Conservation (phyloP, 2,329 filamentous ascomycete genomes). For the Cordyceps cicadae region DNA sequence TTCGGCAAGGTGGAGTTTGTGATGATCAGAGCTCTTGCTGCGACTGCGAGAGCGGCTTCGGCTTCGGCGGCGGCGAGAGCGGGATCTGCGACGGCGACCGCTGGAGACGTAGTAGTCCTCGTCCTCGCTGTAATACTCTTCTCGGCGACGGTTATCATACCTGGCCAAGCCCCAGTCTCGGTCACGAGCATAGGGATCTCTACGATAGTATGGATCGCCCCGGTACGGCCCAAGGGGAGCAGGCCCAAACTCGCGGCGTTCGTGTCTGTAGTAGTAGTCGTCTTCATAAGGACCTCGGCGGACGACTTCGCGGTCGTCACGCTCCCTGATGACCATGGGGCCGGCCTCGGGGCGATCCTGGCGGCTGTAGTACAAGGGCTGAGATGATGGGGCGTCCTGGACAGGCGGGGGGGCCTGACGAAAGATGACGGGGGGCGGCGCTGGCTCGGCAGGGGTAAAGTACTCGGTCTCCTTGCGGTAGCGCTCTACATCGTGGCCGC, state of each 20-base stretch:
- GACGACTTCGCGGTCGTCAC: constrained; percentile 28
- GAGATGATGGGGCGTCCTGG: constrained; percentile 41
- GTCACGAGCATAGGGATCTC: constrained; percentile 23
- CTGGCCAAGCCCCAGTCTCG: constrained; percentile 26
- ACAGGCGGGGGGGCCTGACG: constrained; percentile 46
- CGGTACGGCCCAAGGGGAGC: constrained; percentile 27
- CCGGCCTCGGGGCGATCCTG: constrained; percentile 36
- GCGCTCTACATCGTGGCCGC: constrained; percentile 45
- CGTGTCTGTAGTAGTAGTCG: constrained; percentile 45
- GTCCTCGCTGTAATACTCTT: constrained; percentile 38
- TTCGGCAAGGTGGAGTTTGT: constrained; percentile 53
- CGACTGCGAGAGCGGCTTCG: constrained; percentile 39
- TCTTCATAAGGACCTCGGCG: constrained; percentile 31
- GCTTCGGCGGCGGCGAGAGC: constrained; percentile 29
- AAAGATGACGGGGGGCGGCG: constrained; percentile 46
- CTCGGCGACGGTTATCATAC: constrained; percentile 33
- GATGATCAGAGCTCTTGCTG: constrained; percentile 40
- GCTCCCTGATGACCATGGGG: constrained; percentile 35
- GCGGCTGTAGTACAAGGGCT: constrained; percentile 42
- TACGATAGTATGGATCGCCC: constrained; percentile 20
- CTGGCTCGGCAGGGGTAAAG: constrained; percentile 43
- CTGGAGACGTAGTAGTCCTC: constrained; percentile 40
- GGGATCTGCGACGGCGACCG: constrained; percentile 38
- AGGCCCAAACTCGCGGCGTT: constrained; percentile 30
- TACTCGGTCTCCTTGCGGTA: constrained; percentile 57